A percentile compares a stretch with the other conserved stretches of the same genome.
Conservation (phyloP, 2,329 filamentous ascomycete genomes). For the Alternaria triticina region DNA sequence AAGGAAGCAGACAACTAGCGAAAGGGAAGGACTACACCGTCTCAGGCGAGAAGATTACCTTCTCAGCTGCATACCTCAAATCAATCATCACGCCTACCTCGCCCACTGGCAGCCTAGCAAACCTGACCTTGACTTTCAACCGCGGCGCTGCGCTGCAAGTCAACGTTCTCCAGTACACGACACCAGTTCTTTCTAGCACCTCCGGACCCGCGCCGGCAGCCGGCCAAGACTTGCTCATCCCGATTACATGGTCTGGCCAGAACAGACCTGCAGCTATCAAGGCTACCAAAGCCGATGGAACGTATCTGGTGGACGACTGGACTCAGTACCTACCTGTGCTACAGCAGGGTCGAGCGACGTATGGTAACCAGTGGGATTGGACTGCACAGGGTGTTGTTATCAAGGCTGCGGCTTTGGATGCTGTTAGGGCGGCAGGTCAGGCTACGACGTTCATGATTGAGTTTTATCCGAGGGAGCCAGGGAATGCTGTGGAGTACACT, state of each 20-base stretch:
- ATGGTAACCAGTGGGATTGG: conserved; percentile 60
- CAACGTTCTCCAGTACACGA: conserved; percentile 61
- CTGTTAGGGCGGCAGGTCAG: conserved; percentile 55
- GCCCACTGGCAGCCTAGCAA: conserved; percentile 56
- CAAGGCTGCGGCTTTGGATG: conserved; percentile 53
- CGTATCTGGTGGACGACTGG: conserved; percentile 63
- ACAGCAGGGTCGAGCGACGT: conserved; percentile 58
- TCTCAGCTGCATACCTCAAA: conserved; percentile 56
- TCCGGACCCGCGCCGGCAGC: conserved; percentile 43
- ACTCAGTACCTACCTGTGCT: conserved; percentile 61
- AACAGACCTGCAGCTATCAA: conserved; percentile 60
- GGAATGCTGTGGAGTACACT: conserved; percentile 59
- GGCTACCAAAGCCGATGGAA: conserved; percentile 57
- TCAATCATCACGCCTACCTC: conserved; percentile 52
- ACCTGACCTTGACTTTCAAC: conserved; percentile 61
- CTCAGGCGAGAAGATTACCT: conserved; percentile 53
- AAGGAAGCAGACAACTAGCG: conserved; percentile 48
- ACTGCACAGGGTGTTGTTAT: conserved; percentile 56
- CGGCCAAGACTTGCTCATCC: conserved; percentile 55
- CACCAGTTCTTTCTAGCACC: conserved; percentile 42
- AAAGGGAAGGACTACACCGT: conserved; percentile 57
- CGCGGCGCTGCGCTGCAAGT: conserved; percentile 56
- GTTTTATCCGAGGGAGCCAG: conserved; percentile 60
- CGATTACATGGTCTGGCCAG: conserved; percentile 60
- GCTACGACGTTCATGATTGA: conserved; percentile 60